Evolutionary conservation across 1,284 basidiomycete genomes (phyloP), one percentile per base, ranked within the genome.

Genomic region (Microbotryum scabiosae): DNA sequence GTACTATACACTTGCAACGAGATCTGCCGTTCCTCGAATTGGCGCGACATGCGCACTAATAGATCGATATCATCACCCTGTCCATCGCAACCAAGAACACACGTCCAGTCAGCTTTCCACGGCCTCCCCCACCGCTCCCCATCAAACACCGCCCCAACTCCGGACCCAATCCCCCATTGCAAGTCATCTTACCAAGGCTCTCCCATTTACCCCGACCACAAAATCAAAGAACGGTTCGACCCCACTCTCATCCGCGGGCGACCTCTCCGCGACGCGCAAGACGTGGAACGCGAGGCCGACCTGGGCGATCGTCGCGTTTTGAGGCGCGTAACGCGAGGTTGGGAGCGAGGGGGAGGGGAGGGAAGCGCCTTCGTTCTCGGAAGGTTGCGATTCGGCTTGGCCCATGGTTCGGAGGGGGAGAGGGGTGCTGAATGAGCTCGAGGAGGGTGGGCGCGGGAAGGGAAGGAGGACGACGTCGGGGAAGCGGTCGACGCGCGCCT

Each of bases 221-320:
- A 96, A 97, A 78, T 97, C 94, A 73, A 98, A 98, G 78, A 92
- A 96, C 0, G 93, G 89, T 72, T 97, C 92, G 51, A 97, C 87
- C 56, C 83, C 84, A 0, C 61, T 65, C 26, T 59, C 49, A 1
- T 60, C 69, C 56, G 62, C 69, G 55, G 57, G 75, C 63, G 47
- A 71, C 63, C 67, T 53, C 45, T 69, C 67, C 21, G 67, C 67
- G 44, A 69, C 63, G 47, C 67, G 55, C 4, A 69, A 57, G 41
- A 67, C 65, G 57, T 69, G 67, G 54, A 67, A 65, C 16, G 67
- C 65, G 48, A 59, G 49, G 45, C 51, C 41, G 56, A 46, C 36
- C 21, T 46, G 32, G 12, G 53, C 21, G 51, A 21, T 21, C 30
- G 51, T 36, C n/a, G 21, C 47, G 21, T 21, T 23, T 16, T 26